Evolutionary conservation across 75 land plant species (phyloP), one percentile per base, ranked within the genome.

Genomic region (Cunninghamia lanceolata): DNA sequence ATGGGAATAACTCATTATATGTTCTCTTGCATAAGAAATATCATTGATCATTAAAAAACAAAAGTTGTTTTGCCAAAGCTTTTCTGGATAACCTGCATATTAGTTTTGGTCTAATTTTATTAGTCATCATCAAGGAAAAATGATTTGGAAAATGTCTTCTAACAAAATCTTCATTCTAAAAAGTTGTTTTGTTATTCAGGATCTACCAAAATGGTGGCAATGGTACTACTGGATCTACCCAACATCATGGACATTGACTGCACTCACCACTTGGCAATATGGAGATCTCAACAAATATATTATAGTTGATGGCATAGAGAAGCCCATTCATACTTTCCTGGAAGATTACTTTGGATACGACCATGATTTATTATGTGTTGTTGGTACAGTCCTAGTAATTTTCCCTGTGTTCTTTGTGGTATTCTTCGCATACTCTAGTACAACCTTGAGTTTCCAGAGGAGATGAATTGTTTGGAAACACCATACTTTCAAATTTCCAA

Each of bases 361-460:
- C 45, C 91, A 93, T 73, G 93, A 89, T 3, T 90, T 90, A 47
- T 46, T 97, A 71, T 90, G 90, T 39, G 83, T 82, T 9, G 92
- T 91, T 83, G 92, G 93, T 9, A 80, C 38, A 28, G 92, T 91
- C 1, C 59, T 91, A 11, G 85, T 90, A n/a, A 93, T 77, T 2
- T 90, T 95, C 59, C 21, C 87, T 0, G 84, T 90, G 3, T 82
- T 91, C 21, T 97, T 97, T 85, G 92, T 90, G 54, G 47, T 88
- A 34, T 87, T 92, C 53, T 96, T 96, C 89, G 94, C 94, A 1
- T 89, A 85, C 45, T 86, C 96, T 3, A 91, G 95, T 34, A 94
- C 87, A 85, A 81, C 63, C 28, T 85, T 95, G 25, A 97, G 94
- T 86, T 95, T 94, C 89, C 98, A 97, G 74, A 93, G 84, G 70